These are phyloP conservation scores for Xylaria sp. DNA, from an alignment of 495 filamentous ascomycete genomes.

Conservation along the genomic window DNA sequence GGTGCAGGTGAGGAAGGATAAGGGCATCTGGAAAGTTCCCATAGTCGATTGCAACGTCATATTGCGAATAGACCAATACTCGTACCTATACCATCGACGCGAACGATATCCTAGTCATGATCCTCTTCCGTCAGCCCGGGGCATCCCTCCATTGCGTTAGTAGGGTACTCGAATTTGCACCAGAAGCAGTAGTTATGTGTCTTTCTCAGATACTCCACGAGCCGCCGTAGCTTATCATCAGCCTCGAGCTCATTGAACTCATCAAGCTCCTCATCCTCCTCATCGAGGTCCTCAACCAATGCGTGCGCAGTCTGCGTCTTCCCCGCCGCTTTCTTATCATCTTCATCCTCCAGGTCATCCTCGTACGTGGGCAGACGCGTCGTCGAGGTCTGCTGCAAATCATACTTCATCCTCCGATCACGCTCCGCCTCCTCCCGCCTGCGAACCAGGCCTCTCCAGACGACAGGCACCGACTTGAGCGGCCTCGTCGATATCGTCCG, in stretches of 20 bases:
- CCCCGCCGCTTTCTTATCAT: constrained; percentile 56
- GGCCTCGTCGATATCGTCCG: constrained; percentile 54
- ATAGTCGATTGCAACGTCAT: not conserved
- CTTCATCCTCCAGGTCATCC: constrained; percentile 59
- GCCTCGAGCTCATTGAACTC: constrained; percentile 75
- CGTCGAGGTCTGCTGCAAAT: constrained; percentile 68
- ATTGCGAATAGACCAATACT: constrained; percentile 1
- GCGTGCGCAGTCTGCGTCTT: constrained; percentile 47
- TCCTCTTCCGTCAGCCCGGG: constrained; percentile 91
- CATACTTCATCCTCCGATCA: constrained; percentile 69
- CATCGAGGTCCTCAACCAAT: constrained; percentile 74
- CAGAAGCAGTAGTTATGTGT: constrained; percentile 90
- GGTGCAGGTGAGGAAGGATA: not conserved
- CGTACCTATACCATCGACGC: not conserved
- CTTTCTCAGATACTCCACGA: constrained; percentile 73
- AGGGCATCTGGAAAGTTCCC: no score
- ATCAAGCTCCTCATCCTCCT: constrained; percentile 86
- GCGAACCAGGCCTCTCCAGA: constrained; percentile 78
- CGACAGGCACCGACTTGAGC: constrained; percentile 70
- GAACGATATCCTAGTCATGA: constrained; percentile 66
- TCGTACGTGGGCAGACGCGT: constrained; percentile 55
- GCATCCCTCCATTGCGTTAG: constrained; percentile 81
- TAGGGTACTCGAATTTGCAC: constrained; percentile 84
- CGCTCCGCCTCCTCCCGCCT: constrained; percentile 74
- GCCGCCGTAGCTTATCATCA: constrained; percentile 65